Evolutionary conservation across 208 protist genomes (phyloP), one percentile per base, ranked within the genome.

Genomic region (Trypanosoma rangeli): DNA sequence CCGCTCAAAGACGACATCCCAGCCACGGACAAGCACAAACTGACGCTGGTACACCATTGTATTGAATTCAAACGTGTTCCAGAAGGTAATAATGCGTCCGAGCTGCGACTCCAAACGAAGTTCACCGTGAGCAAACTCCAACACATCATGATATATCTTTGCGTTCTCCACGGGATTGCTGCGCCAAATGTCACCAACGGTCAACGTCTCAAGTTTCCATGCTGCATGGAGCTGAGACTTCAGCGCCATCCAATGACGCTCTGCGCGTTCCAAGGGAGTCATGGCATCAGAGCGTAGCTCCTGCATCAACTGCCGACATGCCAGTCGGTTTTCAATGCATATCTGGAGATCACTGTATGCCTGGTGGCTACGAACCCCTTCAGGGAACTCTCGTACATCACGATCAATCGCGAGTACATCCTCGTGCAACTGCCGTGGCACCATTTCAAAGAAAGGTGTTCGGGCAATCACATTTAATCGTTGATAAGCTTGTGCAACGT

Each of bases 1-100:
- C 46, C 92, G 85, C 52, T 84, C 84, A 65, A 99, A 98, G 22
- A 99, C 72, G 54, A 98, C 96, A 61, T 99, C 98, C 98, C 98
- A 99, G 46, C 97, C 97, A 46, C 93, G 90, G 44, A 99, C 90
- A 33, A 99, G 93, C 28, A 80, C 75, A 44, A 93, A 90, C 80
- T 98, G 95, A 63, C 94, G 90, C 75, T 98, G 92, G 82, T 99
- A 99, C 29, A 89, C 78, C 18, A 97, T 93, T 10, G 99, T 70
- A 61, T 97, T 97, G 49, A 99, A 91, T 76, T 95, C 83, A 67
- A 92, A 94, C 22, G 54, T 61, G 33, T 92, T 73, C 99, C 98
- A 99, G 73, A 83, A 92, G 56, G 98, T 83, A 46, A 79, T 78
- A 39, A 99, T 94, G 26, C 86, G 80, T 56, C 85, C 71, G 67